A percentile compares a stretch with the other conserved stretches of the same genome.
phyloP scores from a whole-genome alignment of 116 monocot genomes.

The Iris pallida region DNA sequence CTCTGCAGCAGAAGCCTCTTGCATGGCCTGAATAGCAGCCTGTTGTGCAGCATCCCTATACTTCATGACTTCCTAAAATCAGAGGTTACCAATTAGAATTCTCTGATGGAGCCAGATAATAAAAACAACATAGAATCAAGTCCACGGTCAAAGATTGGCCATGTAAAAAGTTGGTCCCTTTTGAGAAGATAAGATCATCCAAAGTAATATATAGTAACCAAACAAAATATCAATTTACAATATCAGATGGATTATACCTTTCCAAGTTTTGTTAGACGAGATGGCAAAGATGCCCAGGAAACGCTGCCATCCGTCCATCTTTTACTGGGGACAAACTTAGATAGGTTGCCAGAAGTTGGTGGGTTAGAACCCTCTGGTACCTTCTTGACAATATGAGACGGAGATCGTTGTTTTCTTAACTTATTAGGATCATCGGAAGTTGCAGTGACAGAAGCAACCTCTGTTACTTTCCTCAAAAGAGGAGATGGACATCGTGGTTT shows the following conservation, averaged over 20 bases:
- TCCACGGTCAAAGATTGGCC: no score
- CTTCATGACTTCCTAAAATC: slow-evolving; percentile 67
- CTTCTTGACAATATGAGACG: slow-evolving; percentile 28
- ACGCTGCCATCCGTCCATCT: slow-evolving; percentile 69
- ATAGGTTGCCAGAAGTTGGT: slow-evolving; percentile 33
- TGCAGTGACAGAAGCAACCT: not conserved
- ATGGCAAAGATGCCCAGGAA: slow-evolving; percentile 75
- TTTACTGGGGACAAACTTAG: slow-evolving; percentile 48
- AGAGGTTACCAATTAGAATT: no score
- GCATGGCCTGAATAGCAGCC: slow-evolving; percentile 87
- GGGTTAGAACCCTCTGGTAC: slow-evolving; percentile 19
- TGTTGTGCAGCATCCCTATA: slow-evolving; percentile 78
- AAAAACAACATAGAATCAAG: no score
- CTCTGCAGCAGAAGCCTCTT: slow-evolving; percentile 93
- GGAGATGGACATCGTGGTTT: no score
- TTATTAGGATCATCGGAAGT: slow-evolving; percentile 40
- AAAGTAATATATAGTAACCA: no score
- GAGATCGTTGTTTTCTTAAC: slow-evolving; percentile 21
- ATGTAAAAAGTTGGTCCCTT: no score
- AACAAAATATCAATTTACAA: no score
- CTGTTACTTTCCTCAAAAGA: no score
- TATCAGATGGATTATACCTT: slow-evolving; percentile 48
- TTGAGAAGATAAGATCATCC: no score
- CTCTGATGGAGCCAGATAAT: no score
- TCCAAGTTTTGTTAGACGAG: slow-evolving; percentile 68